Evolutionary conservation across 2,329 filamentous ascomycete genomes (phyloP).

Genomic region (Neophaeococcomyces mojaviensis): DNA sequence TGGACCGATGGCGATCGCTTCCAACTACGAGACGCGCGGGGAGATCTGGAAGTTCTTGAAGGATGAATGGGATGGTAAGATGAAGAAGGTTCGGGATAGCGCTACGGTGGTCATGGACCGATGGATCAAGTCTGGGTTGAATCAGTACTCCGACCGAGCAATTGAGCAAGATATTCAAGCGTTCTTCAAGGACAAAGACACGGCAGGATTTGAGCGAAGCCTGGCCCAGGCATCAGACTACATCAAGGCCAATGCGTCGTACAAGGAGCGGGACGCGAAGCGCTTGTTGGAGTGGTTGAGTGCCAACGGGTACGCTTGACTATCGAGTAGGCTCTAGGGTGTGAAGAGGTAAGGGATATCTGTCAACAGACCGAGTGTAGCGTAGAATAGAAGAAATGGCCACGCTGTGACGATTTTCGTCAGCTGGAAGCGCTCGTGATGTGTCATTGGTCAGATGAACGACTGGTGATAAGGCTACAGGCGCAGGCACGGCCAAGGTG

Average conservation of each 20-base stretch:
- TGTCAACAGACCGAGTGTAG: neutral
- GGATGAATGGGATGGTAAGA: constrained; percentile 63
- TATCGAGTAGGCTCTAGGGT: neutral
- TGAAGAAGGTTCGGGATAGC: constrained; percentile 62
- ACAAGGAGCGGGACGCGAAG: constrained; percentile 67
- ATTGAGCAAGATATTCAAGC: constrained; percentile 66
- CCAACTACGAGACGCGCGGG: constrained; percentile 64
- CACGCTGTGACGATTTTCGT: too few relatives aligned
- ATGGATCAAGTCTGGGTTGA: constrained; percentile 70
- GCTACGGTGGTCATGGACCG: constrained; percentile 88
- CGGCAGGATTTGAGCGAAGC: constrained; percentile 67
- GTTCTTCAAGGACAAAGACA: constrained; percentile 86
- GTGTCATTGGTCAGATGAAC: too few relatives aligned
- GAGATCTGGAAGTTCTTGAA: constrained; percentile 82
- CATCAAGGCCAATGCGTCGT: constrained; percentile 73
- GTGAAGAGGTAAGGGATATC: too few relatives aligned
- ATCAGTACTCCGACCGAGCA: constrained; percentile 66
- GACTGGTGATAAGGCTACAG: too few relatives aligned
- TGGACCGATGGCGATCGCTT: constrained; percentile 63
- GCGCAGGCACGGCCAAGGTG: too few relatives aligned
- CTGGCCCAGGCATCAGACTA: constrained; percentile 79
- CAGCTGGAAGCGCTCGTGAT: too few relatives aligned
- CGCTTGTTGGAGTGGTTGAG: constrained; percentile 72
- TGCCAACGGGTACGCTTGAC: constrained; percentile 50
- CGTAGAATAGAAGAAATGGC: too few relatives aligned